phyloP scores from a whole-genome alignment of 805 yeast species.

The Grigorovia humatica region DNA sequence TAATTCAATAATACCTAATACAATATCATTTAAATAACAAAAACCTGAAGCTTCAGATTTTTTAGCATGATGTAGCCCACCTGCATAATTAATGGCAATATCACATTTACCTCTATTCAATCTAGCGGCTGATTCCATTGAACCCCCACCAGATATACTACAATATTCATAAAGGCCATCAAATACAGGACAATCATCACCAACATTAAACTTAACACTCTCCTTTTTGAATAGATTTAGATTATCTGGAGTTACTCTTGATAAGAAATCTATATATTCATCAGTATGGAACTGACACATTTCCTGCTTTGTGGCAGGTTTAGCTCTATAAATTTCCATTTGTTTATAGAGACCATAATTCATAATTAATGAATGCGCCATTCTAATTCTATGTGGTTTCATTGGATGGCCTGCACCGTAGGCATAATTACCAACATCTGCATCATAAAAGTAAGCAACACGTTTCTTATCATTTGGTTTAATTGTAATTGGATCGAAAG shows the following conservation, averaged over 20 bases:
- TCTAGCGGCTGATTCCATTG: slow-evolving; percentile 85
- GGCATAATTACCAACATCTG: slow-evolving; percentile 96
- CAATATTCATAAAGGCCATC: slow-evolving; percentile 92
- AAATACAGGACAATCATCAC: slow-evolving; percentile 90
- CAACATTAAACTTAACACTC: slow-evolving; percentile 79
- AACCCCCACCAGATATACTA: slow-evolving; percentile 84
- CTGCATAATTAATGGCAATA: slow-evolving; percentile 92
- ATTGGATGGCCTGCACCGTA: slow-evolving; percentile 98
- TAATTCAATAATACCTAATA: slow-evolving; percentile 73
- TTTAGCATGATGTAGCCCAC: slow-evolving; percentile 95
- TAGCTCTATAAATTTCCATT: slow-evolving; percentile 95
- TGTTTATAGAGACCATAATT: slow-evolving; percentile 92
- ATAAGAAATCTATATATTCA: slow-evolving; percentile 87
- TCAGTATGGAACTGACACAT: slow-evolving; percentile 98
- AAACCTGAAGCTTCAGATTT: slow-evolving; percentile 91
- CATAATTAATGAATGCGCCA: slow-evolving; percentile 96
- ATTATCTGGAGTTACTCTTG: slow-evolving; percentile 87
- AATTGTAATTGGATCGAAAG: slow-evolving; percentile 54
- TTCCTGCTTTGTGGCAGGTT: slow-evolving; percentile 95
- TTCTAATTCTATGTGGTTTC: slow-evolving; percentile 98
- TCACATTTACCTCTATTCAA: slow-evolving; percentile 80
- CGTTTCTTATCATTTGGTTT: slow-evolving; percentile 41
- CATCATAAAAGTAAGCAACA: slow-evolving; percentile 73
- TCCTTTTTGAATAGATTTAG: slow-evolving; percentile 79
- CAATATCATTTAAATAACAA: slow-evolving; percentile 92